These are phyloP conservation scores for Solanum aculeatissimum DNA, from an alignment of 305 asterid genomes.

Conservation along the genomic window DNA sequence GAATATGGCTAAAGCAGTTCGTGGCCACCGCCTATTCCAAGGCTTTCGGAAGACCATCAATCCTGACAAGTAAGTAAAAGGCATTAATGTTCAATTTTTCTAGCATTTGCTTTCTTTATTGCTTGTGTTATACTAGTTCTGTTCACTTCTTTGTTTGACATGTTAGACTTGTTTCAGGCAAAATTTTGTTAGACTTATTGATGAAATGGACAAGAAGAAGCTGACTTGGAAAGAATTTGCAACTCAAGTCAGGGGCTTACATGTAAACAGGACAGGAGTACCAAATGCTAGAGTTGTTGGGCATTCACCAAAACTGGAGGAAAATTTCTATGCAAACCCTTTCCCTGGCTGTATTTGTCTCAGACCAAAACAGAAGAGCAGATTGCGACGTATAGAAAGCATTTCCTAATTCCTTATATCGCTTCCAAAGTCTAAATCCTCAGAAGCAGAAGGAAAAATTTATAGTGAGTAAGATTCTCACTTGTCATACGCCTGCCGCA, in stretches of 20 bases:
- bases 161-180: background rate
- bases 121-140: background rate
- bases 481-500: background rate
- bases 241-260: background rate
- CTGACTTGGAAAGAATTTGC: conserved; percentile 6
- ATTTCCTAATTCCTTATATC: background rate
- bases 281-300: background rate
- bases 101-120: background rate
- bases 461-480: background rate
- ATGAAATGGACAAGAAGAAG: background rate
- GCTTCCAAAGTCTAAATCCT: background rate
- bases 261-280: conserved; percentile 2
- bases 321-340: conserved; percentile 93
- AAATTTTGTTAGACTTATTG: background rate
- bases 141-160: background rate
- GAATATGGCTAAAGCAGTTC: conserved; percentile 10
- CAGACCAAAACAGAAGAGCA: background rate
- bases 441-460: background rate
- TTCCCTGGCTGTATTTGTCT: conserved; percentile 81
- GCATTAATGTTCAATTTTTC: background rate
- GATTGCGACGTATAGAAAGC: background rate
- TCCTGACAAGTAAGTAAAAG: conserved; percentile 3
- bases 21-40: conserved; percentile 6
- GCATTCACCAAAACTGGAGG: conserved; percentile 44
- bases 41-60: conserved; percentile 9